These are phyloP conservation scores for Flagelloscypha sp. DNA, from an alignment of 768 basidiomycete genomes.

Conservation along the genomic window DNA sequence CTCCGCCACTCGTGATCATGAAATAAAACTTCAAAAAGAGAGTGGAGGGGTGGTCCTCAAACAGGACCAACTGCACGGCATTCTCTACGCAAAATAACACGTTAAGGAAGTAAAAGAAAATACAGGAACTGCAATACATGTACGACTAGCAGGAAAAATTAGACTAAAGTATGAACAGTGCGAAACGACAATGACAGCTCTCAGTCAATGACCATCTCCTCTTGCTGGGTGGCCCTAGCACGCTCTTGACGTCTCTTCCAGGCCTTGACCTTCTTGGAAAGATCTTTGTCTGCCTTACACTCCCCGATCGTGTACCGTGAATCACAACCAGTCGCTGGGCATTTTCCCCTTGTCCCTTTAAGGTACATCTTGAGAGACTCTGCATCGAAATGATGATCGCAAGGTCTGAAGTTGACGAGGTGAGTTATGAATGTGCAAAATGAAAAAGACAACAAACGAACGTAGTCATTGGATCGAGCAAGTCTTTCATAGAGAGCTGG, in stretches of 20 bases:
- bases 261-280: constrained; percentile 57
- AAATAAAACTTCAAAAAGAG: too few relatives aligned
- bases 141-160: too few relatives aligned
- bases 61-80: too few relatives aligned
- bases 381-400: constrained; percentile 78
- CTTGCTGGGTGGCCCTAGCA: constrained; percentile 29
- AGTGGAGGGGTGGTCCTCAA: too few relatives aligned
- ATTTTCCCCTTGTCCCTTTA: constrained; percentile 31
- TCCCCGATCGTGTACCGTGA: constrained; percentile 43
- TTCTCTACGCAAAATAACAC: too few relatives aligned
- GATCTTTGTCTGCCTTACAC: constrained; percentile 45
- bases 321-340: constrained; percentile 70
- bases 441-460: constrained; percentile 29
- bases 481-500: constrained; percentile 61
- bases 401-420: constrained; percentile 39
- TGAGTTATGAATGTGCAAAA: constrained; percentile 6
- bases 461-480: constrained; percentile 78
- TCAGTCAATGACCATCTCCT: constrained; percentile 52
- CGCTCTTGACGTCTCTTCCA: constrained; percentile 44
- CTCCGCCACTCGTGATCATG: too few relatives aligned
- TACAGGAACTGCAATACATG: too few relatives aligned
- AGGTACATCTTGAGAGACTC: constrained; percentile 64
- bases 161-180: too few relatives aligned
- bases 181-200: too few relatives aligned
- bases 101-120: too few relatives aligned